Evolutionary conservation across 73 alveolate species (phyloP).

Genomic region (Tetrahymena thermophila): DNA sequence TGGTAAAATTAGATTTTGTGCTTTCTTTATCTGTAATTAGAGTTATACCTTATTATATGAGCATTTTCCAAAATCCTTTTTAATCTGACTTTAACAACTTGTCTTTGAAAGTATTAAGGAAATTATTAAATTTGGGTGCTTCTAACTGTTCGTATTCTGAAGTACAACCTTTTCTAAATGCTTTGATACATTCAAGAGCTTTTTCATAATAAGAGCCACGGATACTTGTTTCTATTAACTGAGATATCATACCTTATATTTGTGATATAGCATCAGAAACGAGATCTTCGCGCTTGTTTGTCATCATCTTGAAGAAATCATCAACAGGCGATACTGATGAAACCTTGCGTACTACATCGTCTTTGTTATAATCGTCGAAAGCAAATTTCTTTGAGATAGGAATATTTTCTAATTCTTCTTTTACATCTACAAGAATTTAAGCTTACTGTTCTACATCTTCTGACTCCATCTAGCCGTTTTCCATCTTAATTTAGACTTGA

Average conservation of each 20-base stretch:
- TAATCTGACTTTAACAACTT: conserved; percentile 8
- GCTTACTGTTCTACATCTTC: conserved; percentile 65
- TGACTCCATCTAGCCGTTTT: conserved; percentile 54
- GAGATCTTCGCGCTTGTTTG: conserved; percentile 85
- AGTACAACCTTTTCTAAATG: conserved; percentile 82
- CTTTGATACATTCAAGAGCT: conserved; percentile 87
- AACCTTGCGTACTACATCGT: conserved; percentile 54
- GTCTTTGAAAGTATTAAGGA: conserved; percentile 50
- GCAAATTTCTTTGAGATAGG: conserved; percentile 15
- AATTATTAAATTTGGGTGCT: conserved; percentile 59
- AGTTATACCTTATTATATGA: not conserved
- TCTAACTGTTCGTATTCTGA: conserved; percentile 80
- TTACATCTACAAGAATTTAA: conserved; percentile 47
- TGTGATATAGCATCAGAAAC: conserved; percentile 83
- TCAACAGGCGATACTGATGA: conserved; percentile 82
- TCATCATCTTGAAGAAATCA: conserved; percentile 90
- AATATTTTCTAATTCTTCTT: conserved; percentile 47
- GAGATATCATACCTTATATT: conserved; percentile 67
- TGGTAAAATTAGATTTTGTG: not conserved
- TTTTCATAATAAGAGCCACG: conserved; percentile 83
- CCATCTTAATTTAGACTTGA: conserved; percentile 63
- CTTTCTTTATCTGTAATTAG: not conserved
- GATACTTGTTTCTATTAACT: conserved; percentile 52
- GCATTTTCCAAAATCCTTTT: not conserved
- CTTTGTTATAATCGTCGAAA: conserved; percentile 18